phyloP scores from a whole-genome alignment of 257 asterid genomes.

The Leptodermis oblonga region DNA sequence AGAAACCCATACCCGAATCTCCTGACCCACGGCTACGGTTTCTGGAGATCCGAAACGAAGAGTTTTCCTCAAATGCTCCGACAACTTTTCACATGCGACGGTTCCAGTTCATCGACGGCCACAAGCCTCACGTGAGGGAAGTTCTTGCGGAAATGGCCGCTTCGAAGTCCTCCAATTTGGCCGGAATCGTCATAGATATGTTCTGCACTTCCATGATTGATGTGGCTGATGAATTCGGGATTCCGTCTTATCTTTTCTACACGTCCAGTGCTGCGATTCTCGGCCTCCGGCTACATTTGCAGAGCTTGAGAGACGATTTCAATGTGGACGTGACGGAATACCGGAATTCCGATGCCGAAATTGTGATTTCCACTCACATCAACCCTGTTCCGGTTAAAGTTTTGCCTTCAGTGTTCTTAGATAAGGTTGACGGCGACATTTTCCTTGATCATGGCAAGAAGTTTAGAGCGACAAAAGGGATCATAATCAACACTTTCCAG shows the following conservation, averaged over 20 bases:
- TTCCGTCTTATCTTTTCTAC: constrained; percentile 50
- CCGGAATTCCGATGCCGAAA: constrained; percentile 19
- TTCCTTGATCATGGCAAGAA: constrained; percentile 9
- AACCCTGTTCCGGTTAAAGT: constrained; percentile 20
- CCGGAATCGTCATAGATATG: constrained; percentile 52
- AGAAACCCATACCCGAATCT: constrained; percentile 13
- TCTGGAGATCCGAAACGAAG: constrained; percentile 19
- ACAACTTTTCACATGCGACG: not conserved
- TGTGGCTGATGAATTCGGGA: constrained; percentile 41
- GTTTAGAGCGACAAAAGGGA: constrained; percentile 26
- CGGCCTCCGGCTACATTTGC: constrained; percentile 21
- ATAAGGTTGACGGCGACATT: not conserved
- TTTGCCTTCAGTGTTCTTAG: constrained; percentile 1
- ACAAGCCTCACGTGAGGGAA: constrained; percentile 21
- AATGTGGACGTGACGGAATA: constrained; percentile 4
- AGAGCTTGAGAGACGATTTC: constrained; percentile 23
- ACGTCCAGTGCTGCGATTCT: constrained; percentile 40
- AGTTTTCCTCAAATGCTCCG: not conserved
- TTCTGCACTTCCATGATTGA: constrained; percentile 49
- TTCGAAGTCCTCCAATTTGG: constrained; percentile 8
- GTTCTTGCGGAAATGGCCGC: constrained; percentile 26
- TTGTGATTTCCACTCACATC: constrained; percentile 19
- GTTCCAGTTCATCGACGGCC: constrained; percentile 30
- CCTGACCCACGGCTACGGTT: constrained; percentile 20
- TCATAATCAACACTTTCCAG: constrained; percentile 12